Conservation (phyloP, 805 yeast genomes). For the Zygosaccharomyces lentus region DNA sequence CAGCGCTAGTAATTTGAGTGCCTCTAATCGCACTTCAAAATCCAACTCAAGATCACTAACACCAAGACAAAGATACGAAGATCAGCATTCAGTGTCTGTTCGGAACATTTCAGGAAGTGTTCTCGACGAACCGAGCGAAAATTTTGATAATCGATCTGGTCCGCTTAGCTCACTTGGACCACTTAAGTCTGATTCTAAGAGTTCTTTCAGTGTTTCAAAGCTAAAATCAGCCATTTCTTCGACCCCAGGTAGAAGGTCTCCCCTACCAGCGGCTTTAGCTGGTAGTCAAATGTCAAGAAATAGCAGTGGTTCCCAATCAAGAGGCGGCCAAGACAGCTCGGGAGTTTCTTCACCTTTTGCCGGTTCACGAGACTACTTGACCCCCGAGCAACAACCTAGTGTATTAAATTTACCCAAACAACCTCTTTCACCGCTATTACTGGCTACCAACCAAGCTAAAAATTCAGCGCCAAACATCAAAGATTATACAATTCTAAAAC, state of each 20-base stretch:
- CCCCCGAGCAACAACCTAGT: slow-evolving; percentile 33
- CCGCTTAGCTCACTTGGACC: slow-evolving; percentile 9
- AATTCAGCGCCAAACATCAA: slow-evolving; percentile 67
- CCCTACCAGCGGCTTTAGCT: slow-evolving; percentile 36
- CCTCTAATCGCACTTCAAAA: slow-evolving; percentile 13
- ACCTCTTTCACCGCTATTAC: slow-evolving; percentile 75
- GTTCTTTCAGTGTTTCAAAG: slow-evolving; percentile 18
- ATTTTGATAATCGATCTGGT: slow-evolving; percentile 4
- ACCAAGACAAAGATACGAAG: slow-evolving; percentile 20
- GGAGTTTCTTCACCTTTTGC: slow-evolving; percentile 56
- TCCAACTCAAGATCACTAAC: slow-evolving; percentile 27
- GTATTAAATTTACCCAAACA: slow-evolving; percentile 41
- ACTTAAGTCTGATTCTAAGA: slow-evolving; percentile 13
- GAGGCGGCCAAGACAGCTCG: slow-evolving; percentile 33
- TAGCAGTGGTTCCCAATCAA: slow-evolving; percentile 35
- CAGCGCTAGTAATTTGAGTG: slow-evolving; percentile 10
- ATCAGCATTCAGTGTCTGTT: slow-evolving; percentile 2
- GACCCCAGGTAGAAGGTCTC: slow-evolving; percentile 54
- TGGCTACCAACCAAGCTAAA: slow-evolving; percentile 54
- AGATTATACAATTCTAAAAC: slow-evolving; percentile 87
- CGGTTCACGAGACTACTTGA: slow-evolving; percentile 42
- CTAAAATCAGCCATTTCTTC: slow-evolving; percentile 30
- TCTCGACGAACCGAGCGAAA: slow-evolving; percentile 3
- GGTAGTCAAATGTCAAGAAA: slow-evolving; percentile 42
- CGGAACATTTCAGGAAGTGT: slow-evolving; percentile 1